Evolutionary conservation across 257 asterid species (phyloP).

Genomic region (Gynochthodes officinalis): DNA sequence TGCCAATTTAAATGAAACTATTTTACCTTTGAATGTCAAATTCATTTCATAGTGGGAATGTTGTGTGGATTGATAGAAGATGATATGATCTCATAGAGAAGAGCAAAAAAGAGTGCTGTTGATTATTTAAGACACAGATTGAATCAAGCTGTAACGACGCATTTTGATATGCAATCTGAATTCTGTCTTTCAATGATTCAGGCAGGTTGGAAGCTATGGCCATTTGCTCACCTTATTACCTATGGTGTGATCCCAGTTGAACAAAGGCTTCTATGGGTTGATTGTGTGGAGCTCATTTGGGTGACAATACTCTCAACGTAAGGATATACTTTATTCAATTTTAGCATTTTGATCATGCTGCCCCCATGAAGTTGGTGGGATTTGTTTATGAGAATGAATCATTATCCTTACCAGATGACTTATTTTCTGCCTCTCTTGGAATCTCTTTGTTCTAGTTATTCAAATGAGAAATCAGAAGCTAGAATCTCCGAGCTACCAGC

Average conservation of each 20-base stretch:
- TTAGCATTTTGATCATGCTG: neutral
- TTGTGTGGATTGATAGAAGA: neutral
- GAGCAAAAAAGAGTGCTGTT: neutral
- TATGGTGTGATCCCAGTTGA: conserved; percentile 48
- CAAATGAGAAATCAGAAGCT: conserved; percentile 90
- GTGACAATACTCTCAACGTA: conserved; percentile 55
- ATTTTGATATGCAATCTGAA: neutral
- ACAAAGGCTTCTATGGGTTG: conserved; percentile 55
- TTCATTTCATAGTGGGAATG: neutral
- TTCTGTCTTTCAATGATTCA: conserved; percentile 12
- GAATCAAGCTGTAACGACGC: neutral
- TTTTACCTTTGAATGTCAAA: neutral
- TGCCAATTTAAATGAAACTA: neutral
- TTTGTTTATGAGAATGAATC: neutral
- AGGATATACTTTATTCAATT: conserved; percentile 7
- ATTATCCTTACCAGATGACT: neutral
- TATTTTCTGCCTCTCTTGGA: conserved; percentile 1
- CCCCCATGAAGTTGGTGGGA: neutral
- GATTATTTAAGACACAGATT: neutral
- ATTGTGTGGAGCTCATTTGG: conserved; percentile 54
- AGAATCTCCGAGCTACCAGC: conserved; percentile 50
- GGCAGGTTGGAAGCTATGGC: conserved; percentile 66
- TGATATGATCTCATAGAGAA: neutral
- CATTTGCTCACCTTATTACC: conserved; percentile 52
- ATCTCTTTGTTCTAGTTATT: conserved; percentile 40